Evolutionary conservation across 495 filamentous ascomycete species (phyloP).

Genomic region (Lophium mytilinum): DNA sequence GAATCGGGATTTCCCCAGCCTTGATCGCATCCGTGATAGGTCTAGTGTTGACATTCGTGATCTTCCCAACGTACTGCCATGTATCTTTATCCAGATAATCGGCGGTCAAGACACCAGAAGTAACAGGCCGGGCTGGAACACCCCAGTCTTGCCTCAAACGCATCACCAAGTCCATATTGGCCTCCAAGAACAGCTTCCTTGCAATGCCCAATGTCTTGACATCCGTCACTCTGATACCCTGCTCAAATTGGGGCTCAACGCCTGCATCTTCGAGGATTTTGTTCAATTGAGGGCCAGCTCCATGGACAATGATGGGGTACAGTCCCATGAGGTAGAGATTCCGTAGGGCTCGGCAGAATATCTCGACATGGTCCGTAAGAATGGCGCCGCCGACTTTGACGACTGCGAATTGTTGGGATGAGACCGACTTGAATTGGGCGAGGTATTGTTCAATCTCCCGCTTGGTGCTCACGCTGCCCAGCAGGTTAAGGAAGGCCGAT

Average conservation of each 20-base stretch:
- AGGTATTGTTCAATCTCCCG: constrained; percentile 97
- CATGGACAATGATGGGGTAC: constrained; percentile 93
- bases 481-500: constrained; percentile 82
- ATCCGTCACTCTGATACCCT: constrained; percentile 92
- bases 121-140: constrained; percentile 84
- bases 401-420: constrained; percentile 95
- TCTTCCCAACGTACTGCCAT: constrained; percentile 91
- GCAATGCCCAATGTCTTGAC: constrained; percentile 90
- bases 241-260: constrained; percentile 92
- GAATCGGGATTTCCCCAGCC: constrained; percentile 84
- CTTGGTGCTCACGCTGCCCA: constrained; percentile 95
- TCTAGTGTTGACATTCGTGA: constrained; percentile 83
- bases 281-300: constrained; percentile 94
- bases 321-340: constrained; percentile 95
- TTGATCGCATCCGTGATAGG: constrained; percentile 88
- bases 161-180: constrained; percentile 93
- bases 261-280: constrained; percentile 84
- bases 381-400: constrained; percentile 99
- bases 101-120: constrained; percentile 86
- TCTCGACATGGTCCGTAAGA: constrained; percentile 88
- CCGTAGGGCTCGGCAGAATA: constrained; percentile 76
- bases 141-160: constrained; percentile 77
- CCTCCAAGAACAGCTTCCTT: constrained; percentile 83
- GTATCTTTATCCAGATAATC: constrained; percentile 93
- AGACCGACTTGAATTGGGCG: constrained; percentile 94